These are phyloP conservation scores for Linum tenue DNA, from an alignment of 345 rosid species.

Conservation along the genomic window DNA sequence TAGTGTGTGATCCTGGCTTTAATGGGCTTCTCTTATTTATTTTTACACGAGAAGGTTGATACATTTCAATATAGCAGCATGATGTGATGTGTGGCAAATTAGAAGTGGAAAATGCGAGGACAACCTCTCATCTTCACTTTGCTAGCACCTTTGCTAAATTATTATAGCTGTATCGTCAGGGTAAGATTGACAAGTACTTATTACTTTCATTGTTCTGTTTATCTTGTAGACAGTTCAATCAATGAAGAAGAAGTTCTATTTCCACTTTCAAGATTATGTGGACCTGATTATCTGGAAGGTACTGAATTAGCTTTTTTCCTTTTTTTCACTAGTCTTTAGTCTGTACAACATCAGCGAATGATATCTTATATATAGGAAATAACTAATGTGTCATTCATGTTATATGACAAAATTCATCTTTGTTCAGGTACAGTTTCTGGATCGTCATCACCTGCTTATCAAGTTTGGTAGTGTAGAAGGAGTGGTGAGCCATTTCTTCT, in stretches of 20 bases:
- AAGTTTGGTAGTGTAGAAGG: conserved; percentile 94
- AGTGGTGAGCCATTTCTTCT: conserved; percentile 50
- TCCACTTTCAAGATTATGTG: conserved; percentile 86
- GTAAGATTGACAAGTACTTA: conserved; percentile 7
- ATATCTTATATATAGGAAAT: neutral
- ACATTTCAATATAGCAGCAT: neutral
- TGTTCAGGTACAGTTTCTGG: conserved; percentile 88
- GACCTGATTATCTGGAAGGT: conserved; percentile 96
- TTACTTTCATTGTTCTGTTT: conserved; percentile 14
- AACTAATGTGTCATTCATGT: conserved; percentile 1
- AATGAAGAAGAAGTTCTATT: conserved; percentile 90
- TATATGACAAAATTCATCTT: conserved; percentile 6
- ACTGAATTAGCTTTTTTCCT: conserved; percentile 1
- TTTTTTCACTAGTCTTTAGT: neutral
- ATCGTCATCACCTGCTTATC: conserved; percentile 80
- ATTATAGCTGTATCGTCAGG: neutral
- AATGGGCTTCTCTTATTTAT: too few species aligned
- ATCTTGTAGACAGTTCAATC: conserved; percentile 59
- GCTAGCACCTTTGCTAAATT: neutral
- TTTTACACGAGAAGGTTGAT: neutral
- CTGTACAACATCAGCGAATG: neutral
- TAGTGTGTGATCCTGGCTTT: too few species aligned
- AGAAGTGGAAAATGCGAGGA: too few species aligned
- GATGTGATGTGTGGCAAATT: neutral
- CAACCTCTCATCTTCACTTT: neutral